These are phyloP conservation scores for Capniomyces stellatus DNA, from an alignment of 371 early-diverging fungal genomes.

Conservation along the genomic window DNA sequence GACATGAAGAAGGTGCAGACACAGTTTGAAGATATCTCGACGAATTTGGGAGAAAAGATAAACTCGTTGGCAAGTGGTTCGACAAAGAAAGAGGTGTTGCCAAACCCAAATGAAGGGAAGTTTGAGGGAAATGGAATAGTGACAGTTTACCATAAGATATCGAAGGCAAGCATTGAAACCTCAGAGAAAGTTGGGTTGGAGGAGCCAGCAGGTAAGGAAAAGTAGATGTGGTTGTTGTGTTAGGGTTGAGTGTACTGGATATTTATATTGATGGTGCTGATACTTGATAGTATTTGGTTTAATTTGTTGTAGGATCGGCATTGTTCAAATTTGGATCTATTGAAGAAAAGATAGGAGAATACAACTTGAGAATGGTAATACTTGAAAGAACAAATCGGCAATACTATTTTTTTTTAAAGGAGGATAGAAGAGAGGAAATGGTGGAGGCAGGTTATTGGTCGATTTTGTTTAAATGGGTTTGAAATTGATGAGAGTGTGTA, in stretches of 20 bases:
- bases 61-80: neutral
- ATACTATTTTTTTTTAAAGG: neutral
- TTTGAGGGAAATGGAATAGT: slow-evolving; percentile 29
- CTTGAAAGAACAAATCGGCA: slow-evolving; percentile 30
- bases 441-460: neutral
- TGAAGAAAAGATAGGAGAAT: slow-evolving; percentile 64
- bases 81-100: neutral
- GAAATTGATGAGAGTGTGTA: neutral
- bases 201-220: slow-evolving; percentile 36
- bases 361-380: slow-evolving; percentile 51
- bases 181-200: slow-evolving; percentile 47
- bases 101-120: neutral
- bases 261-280: neutral
- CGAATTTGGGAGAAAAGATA: neutral
- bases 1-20: neutral
- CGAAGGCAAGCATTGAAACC: slow-evolving; percentile 42
- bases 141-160: slow-evolving; percentile 52
- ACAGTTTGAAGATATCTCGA: neutral
- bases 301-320: slow-evolving; percentile 49
- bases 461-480: neutral
- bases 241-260: neutral
- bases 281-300: too few relatives aligned
- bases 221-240: neutral
- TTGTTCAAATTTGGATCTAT: slow-evolving; percentile 62
- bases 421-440: neutral